A percentile compares a stretch with the other conserved stretches of the same genome.
Conservation (phyloP, 2,329 filamentous ascomycete genomes). For the Colletotrichum truncatum region DNA sequence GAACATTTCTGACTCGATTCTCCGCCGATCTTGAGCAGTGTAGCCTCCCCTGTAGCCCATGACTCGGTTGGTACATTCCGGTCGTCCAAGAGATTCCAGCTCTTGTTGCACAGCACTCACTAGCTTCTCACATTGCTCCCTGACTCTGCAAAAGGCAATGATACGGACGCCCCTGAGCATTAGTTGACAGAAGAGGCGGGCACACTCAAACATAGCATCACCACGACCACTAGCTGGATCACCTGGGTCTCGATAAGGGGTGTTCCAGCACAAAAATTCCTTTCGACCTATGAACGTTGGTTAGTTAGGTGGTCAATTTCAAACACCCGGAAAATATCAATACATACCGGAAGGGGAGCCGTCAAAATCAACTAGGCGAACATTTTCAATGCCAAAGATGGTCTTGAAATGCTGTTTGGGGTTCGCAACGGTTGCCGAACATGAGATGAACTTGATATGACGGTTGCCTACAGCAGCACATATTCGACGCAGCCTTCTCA, state of each 20-base stretch:
- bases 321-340: not conserved
- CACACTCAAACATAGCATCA: slow-evolving; percentile 85
- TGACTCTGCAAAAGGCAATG: slow-evolving; percentile 90
- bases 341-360: slow-evolving; percentile 77
- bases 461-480: slow-evolving; percentile 91
- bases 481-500: slow-evolving; percentile 86
- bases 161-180: slow-evolving; percentile 88
- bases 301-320: not conserved
- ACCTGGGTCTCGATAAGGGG: slow-evolving; percentile 87
- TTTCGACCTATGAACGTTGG: slow-evolving; percentile 75
- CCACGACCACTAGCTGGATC: slow-evolving; percentile 89
- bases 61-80: slow-evolving; percentile 80
- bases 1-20: slow-evolving; percentile 96
- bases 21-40: slow-evolving; percentile 86
- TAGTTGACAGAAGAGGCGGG: slow-evolving; percentile 88
- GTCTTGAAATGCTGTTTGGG: slow-evolving; percentile 91
- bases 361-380: slow-evolving; percentile 87
- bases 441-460: slow-evolving; percentile 89
- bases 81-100: slow-evolving; percentile 75
- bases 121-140: slow-evolving; percentile 88
- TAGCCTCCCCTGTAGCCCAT: slow-evolving; percentile 98
- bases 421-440: slow-evolving; percentile 95
- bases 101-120: slow-evolving; percentile 83
- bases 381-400: slow-evolving; percentile 88
- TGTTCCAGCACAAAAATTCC: slow-evolving; percentile 98